phyloP scores from a whole-genome alignment of 2,329 filamentous ascomycete species.

The Trichoderma sp. region DNA sequence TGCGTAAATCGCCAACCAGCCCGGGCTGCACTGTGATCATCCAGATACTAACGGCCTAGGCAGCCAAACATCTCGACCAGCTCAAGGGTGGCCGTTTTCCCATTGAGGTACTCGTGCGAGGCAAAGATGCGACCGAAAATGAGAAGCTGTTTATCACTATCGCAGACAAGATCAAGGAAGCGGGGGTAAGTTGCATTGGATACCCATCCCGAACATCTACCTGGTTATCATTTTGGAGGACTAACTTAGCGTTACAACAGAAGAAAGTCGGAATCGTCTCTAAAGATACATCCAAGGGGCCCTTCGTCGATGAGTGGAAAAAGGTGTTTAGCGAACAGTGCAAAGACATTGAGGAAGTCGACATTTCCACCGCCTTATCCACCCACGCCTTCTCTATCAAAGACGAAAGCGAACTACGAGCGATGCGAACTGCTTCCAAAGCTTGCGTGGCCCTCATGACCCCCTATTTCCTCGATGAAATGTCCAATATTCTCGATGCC shows the following conservation, averaged over 20 bases:
- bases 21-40: not conserved
- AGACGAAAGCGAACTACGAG: conserved; percentile 89
- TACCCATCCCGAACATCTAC: not conserved
- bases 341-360: conserved; percentile 86
- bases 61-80: conserved; percentile 89
- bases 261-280: conserved; percentile 87
- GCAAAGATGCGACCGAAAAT: conserved; percentile 90
- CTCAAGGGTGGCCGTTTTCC: conserved; percentile 91
- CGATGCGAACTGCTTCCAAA: conserved; percentile 91
- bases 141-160: conserved; percentile 86
- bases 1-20: conserved; percentile 46
- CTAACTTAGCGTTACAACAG: conserved; percentile 43
- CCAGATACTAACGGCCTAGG: conserved; percentile 17
- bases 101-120: conserved; percentile 86
- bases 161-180: conserved; percentile 79
- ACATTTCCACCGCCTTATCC: conserved; percentile 81
- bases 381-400: conserved; percentile 85
- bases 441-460: conserved; percentile 94
- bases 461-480: conserved; percentile 96
- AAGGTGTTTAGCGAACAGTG: conserved; percentile 74
- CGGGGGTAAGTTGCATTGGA: conserved; percentile 65
- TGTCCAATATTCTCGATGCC: conserved; percentile 92
- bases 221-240: not conserved
- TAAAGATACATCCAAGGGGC: conserved; percentile 80
- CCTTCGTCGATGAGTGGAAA: conserved; percentile 97